These are phyloP conservation scores for Teratosphaeria pseudoeucalypti DNA, from an alignment of 2,329 filamentous ascomycete genomes.

Conservation along the genomic window DNA sequence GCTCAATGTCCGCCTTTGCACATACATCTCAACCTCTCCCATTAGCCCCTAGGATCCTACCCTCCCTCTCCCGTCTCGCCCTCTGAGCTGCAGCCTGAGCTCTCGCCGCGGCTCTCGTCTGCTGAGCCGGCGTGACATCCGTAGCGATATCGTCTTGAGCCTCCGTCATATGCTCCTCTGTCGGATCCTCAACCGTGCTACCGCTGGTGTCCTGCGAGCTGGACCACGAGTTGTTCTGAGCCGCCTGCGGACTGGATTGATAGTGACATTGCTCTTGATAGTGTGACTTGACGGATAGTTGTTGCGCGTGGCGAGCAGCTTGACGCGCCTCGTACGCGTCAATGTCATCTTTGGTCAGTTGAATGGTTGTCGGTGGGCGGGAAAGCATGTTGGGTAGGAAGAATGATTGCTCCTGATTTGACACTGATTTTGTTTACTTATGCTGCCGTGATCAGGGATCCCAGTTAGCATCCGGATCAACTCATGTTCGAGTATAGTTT, in stretches of 20 bases:
- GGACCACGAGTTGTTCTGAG: not conserved
- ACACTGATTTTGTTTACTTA: not conserved
- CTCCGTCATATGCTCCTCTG: conserved; percentile 4
- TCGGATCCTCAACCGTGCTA: conserved; percentile 13
- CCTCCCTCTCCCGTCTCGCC: conserved; percentile 12
- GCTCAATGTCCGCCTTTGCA: no score
- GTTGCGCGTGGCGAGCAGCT: conserved; percentile 15
- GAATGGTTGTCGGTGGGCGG: conserved; percentile 26
- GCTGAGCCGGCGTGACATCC: conserved; percentile 12
- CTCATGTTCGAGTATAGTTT: no score
- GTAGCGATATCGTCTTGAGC: not conserved
- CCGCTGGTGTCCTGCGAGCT: conserved; percentile 12
- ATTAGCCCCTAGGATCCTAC: conserved; percentile 2
- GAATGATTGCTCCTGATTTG: not conserved
- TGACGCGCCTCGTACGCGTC: conserved; percentile 24
- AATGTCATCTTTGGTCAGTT: conserved; percentile 25
- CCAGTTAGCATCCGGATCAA: no score
- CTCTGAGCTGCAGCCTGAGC: conserved; percentile 20
- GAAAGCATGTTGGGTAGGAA: conserved; percentile 21
- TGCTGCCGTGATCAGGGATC: not conserved
- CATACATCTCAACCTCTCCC: conserved; percentile 7
- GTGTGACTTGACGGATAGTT: conserved; percentile 8
- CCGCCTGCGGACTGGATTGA: not conserved
- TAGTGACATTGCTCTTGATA: conserved; percentile 4
- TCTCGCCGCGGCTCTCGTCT: conserved; percentile 16